Evolutionary conservation across 768 basidiomycete genomes (phyloP).

Genomic region (Collybia nuda): DNA sequence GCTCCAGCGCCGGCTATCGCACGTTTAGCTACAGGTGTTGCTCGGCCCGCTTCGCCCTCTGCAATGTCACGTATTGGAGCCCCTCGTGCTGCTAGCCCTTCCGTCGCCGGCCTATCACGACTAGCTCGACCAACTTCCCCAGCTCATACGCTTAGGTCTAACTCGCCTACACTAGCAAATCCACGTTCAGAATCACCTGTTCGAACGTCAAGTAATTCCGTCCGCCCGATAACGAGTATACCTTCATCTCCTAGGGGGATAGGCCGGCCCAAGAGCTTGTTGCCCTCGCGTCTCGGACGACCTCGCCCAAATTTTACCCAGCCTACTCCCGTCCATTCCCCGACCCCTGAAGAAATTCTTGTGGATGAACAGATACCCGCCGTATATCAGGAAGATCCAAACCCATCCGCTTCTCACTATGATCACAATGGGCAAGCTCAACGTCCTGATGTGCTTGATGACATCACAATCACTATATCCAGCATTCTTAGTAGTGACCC

Average conservation of each 20-base stretch:
- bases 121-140: constrained; percentile 51
- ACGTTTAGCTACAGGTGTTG: constrained; percentile 47
- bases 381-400: constrained; percentile 1
- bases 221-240: constrained; percentile 18
- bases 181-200: constrained; percentile 43
- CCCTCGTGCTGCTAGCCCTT: constrained; percentile 27
- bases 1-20: constrained; percentile 45
- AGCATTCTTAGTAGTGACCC: constrained; percentile 89
- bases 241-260: constrained; percentile 46
- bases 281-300: constrained; percentile 74
- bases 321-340: constrained; percentile 10
- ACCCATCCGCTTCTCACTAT: background rate
- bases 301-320: constrained; percentile 52
- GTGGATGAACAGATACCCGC: constrained; percentile 4
- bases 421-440: constrained; percentile 25
- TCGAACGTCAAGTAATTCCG: constrained; percentile 27
- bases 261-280: constrained; percentile 60
- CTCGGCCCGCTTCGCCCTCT: constrained; percentile 41
- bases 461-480: constrained; percentile 81
- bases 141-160: constrained; percentile 33
- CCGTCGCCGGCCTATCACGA: constrained; percentile 27
- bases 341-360: constrained; percentile 26
- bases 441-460: constrained; percentile 41
- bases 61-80: constrained; percentile 13
- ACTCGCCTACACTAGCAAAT: constrained; percentile 38